Conservation (phyloP, 495 filamentous ascomycete species). For the Oidiodendron maius region DNA sequence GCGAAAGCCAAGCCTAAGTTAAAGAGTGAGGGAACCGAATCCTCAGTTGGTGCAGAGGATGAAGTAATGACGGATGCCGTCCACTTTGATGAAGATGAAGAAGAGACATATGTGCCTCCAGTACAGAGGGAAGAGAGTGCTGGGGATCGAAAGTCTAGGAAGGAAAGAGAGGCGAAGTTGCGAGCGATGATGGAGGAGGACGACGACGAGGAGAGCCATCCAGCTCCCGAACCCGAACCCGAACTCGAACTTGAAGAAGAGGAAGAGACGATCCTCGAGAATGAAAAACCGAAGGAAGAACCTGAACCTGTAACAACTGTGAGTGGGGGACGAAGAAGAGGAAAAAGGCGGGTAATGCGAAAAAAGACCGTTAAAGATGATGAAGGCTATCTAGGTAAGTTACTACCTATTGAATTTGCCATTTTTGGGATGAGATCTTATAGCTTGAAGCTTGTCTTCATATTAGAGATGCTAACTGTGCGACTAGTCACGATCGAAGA, state of each 20-base stretch:
- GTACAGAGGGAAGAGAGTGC: slow-evolving; percentile 31
- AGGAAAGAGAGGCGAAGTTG: slow-evolving; percentile 67
- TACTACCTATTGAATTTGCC: background rate
- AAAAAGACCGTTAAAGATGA: slow-evolving; percentile 89
- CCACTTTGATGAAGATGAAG: slow-evolving; percentile 56
- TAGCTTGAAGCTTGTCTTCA: too few species aligned
- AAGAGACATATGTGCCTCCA: slow-evolving; percentile 44
- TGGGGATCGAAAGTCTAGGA: slow-evolving; percentile 49
- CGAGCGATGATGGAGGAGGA: slow-evolving; percentile 73
- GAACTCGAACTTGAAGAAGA: slow-evolving; percentile 11
- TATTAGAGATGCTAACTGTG: too few species aligned
- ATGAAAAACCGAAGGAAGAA: slow-evolving; percentile 23
- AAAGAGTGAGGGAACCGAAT: slow-evolving; percentile 40
- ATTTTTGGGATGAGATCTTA: too few species aligned
- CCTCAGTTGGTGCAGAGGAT: slow-evolving; percentile 41
- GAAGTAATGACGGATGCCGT: slow-evolving; percentile 48
- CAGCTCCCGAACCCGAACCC: background rate
- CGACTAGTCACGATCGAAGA: slow-evolving; percentile 92
- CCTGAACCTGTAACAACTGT: slow-evolving; percentile 35
- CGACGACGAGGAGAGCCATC: slow-evolving; percentile 45
- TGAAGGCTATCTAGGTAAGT: slow-evolving; percentile 85
- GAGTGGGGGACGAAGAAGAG: slow-evolving; percentile 65
- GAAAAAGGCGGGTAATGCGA: slow-evolving; percentile 77
- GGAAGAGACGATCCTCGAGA: background rate
- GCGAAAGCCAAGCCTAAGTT: slow-evolving; percentile 67